Evolutionary conservation across 768 basidiomycete genomes (phyloP).

Genomic region (Omphalotus guepiniiformis): DNA sequence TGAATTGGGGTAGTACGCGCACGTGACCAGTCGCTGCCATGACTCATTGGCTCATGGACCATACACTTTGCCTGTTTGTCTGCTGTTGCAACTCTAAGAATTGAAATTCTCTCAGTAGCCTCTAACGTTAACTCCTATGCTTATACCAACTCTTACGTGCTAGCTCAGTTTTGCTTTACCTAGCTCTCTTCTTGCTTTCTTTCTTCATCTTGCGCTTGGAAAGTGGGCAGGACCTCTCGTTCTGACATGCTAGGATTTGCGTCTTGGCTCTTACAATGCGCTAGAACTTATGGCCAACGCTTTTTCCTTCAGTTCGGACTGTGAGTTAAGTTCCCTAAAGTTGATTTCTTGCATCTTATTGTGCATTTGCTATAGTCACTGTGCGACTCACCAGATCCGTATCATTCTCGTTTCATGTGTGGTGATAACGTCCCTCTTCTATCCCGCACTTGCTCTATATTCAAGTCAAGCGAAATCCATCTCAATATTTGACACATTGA

Average conservation of each 20-base stretch:
- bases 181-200: conserved; percentile 4
- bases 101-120: too few relatives aligned
- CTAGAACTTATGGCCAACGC: conserved; percentile 37
- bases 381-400: conserved; percentile 86
- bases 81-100: too few relatives aligned
- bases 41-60: too few relatives aligned
- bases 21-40: too few relatives aligned
- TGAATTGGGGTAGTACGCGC: too few relatives aligned
- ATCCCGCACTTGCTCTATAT: conserved; percentile 85
- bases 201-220: background rate
- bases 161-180: conserved; percentile 1
- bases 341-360: conserved; percentile 6
- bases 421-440: conserved; percentile 86
- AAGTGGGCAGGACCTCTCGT: background rate
- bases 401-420: conserved; percentile 84
- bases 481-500: conserved; percentile 62
- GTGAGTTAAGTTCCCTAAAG: conserved; percentile 41
- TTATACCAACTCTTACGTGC: too few relatives aligned
- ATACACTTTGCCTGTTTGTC: too few relatives aligned
- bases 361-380: conserved; percentile 66
- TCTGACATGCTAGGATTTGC: conserved; percentile 12
- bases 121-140: too few relatives aligned
- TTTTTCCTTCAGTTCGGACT: conserved; percentile 76
- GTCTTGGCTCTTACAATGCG: conserved; percentile 29
- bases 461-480: conserved; percentile 63